Conservation (phyloP, 177 flowering plant genomes). For the Vitis hybrid region DNA sequence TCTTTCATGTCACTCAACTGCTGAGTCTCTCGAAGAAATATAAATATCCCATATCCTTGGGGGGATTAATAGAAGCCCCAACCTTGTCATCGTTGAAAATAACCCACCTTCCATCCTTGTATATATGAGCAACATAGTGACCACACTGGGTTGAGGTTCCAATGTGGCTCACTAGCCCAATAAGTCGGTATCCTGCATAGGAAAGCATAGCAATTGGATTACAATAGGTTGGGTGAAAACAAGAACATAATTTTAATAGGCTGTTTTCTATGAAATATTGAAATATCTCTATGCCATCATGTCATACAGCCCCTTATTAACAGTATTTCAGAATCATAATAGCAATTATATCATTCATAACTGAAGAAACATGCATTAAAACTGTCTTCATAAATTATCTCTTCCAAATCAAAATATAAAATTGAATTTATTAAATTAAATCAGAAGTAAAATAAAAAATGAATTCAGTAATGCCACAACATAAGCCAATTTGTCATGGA, state of each 20-base stretch:
- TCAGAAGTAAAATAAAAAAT: too few species aligned
- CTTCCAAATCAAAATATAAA: too few species aligned
- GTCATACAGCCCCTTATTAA: too few species aligned
- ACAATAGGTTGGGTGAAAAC: background rate
- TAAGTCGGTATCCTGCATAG: constrained; percentile 77
- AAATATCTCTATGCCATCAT: too few species aligned
- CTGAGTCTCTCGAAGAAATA: constrained; percentile 86
- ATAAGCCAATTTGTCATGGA: too few species aligned
- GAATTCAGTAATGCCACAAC: too few species aligned
- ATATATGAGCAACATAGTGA: constrained; percentile 93
- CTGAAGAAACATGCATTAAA: too few species aligned
- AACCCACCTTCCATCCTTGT: constrained; percentile 90
- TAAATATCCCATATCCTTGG: constrained; percentile 95
- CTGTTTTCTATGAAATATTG: too few species aligned
- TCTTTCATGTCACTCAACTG: constrained; percentile 20
- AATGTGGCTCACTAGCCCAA: constrained; percentile 93
- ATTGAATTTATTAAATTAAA: too few species aligned
- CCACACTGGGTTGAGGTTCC: constrained; percentile 99
- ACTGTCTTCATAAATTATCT: too few species aligned
- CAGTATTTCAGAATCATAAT: too few species aligned
- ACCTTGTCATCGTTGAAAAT: constrained; percentile 94
- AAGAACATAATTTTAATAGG: background rate
- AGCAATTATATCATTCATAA: too few species aligned
- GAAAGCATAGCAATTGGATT: background rate
- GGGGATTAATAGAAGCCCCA: constrained; percentile 83